A percentile compares a stretch with the other conserved stretches of the same genome.
phyloP scores from a whole-genome alignment of 768 basidiomycete genomes.

The Strobilomyces echinocephalus region DNA sequence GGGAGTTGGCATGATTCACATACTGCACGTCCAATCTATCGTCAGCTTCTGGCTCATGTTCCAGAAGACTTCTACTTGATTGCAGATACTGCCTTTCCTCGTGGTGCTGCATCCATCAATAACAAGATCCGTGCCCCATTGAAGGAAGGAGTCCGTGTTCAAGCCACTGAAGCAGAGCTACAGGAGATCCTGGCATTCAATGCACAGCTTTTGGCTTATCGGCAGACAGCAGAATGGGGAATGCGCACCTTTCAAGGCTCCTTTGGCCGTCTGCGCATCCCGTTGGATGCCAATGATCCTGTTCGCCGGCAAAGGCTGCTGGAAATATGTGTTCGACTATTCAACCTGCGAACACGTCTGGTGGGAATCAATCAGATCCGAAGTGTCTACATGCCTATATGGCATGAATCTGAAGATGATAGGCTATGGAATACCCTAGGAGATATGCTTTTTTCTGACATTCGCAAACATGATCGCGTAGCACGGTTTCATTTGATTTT shows the following conservation, averaged over 20 bases:
- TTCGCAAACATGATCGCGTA: too few relatives aligned
- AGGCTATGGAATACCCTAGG: too few relatives aligned
- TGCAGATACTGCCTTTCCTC: background rate
- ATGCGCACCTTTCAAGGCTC: background rate
- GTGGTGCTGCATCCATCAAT: background rate
- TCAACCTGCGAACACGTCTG: background rate
- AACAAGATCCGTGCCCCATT: too few relatives aligned
- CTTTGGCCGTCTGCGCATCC: background rate
- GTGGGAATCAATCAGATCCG: background rate
- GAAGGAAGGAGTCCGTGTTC: too few relatives aligned
- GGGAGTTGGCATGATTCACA: background rate
- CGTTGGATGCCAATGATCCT: background rate
- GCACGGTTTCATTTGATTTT: too few relatives aligned
- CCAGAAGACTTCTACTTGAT: background rate
- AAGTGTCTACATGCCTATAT: background rate
- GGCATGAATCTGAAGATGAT: too few relatives aligned
- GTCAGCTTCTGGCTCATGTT: background rate
- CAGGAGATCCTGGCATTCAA: background rate
- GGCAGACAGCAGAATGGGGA: background rate
- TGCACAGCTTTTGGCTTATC: background rate
- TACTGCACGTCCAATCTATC: background rate
- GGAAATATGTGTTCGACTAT: background rate
- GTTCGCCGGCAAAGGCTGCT: background rate
- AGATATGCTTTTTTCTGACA: too few relatives aligned
- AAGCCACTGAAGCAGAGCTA: background rate